Conservation (phyloP, 1,139 yeast species). For the Taiozyma sp. region DNA sequence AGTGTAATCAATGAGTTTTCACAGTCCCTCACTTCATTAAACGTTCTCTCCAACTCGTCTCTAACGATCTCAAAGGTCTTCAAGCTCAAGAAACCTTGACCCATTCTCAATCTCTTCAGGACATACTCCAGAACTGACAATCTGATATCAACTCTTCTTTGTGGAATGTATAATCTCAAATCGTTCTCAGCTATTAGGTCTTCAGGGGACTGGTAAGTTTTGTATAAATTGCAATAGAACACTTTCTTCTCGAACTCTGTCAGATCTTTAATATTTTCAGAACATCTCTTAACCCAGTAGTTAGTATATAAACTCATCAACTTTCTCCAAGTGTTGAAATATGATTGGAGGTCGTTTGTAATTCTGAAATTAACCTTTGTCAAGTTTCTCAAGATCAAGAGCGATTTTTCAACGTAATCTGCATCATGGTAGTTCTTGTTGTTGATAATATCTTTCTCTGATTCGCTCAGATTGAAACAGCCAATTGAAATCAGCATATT, state of each 20-base stretch:
- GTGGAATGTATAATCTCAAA: constrained; percentile 1
- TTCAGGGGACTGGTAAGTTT: constrained; percentile 1
- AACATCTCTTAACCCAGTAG: constrained; percentile 2
- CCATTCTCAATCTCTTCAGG: neutral
- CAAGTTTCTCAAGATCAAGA: neutral
- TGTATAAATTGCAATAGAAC: constrained; percentile 5
- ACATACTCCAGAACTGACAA: constrained; percentile 1
- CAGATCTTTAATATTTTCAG: constrained; percentile 2
- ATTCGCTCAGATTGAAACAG: constrained; percentile 5
- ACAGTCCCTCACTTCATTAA: neutral
- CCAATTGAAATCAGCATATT: constrained; percentile 5
- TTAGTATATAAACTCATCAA: constrained; percentile 8
- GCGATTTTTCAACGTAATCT: neutral
- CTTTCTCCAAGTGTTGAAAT: constrained; percentile 9
- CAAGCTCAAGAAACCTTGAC: neutral
- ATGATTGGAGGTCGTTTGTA: neutral
- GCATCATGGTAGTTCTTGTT: neutral
- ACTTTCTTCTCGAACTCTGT: constrained; percentile 6
- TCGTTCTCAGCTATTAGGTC: constrained; percentile 6
- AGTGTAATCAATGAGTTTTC: neutral
- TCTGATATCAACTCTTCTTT: constrained; percentile 1
- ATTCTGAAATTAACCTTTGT: neutral
- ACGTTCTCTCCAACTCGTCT: neutral
- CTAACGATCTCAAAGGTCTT: constrained; percentile 1
- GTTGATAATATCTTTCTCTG: constrained; percentile 2